Conservation (phyloP, 352 stramenopile species). For the Thalassiosira delicatula region DNA sequence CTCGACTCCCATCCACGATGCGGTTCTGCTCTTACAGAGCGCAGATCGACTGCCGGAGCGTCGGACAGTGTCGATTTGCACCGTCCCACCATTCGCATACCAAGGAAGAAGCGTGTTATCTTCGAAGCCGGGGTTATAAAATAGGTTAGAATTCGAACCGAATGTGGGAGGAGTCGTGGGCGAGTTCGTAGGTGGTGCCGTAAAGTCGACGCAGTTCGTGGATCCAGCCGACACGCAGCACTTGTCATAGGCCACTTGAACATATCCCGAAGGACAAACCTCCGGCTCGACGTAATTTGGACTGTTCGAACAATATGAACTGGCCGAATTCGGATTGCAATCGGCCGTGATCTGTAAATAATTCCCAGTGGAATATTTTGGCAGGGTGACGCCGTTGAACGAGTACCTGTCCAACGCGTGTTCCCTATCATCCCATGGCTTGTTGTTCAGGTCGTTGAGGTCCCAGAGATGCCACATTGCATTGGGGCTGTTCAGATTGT, state of each 20-base stretch:
- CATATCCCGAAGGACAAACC: constrained; percentile 15
- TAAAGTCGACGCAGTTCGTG: not conserved
- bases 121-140: constrained; percentile 37
- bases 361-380: not conserved
- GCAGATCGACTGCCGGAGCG: constrained; percentile 35
- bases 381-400: constrained; percentile 43
- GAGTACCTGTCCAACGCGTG: constrained; percentile 41
- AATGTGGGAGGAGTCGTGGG: constrained; percentile 25
- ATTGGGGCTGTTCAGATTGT: not conserved
- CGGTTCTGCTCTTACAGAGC: constrained; percentile 20
- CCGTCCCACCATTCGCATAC: constrained; percentile 39
- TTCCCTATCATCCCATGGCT: not conserved
- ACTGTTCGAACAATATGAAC: constrained; percentile 26
- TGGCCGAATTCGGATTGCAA: constrained; percentile 19
- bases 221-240: constrained; percentile 14
- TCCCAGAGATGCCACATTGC: constrained; percentile 32
- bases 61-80: constrained; percentile 18
- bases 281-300: constrained; percentile 34
- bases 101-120: constrained; percentile 1
- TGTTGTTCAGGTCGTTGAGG: constrained; percentile 15
- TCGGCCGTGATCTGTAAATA: constrained; percentile 39
- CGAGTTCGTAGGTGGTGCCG: constrained; percentile 4
- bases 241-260: constrained; percentile 27
- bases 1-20: constrained; percentile 20
- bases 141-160: constrained; percentile 17